phyloP scores from a whole-genome alignment of 2,329 filamentous ascomycete species.

The Fusarium metavorans region DNA sequence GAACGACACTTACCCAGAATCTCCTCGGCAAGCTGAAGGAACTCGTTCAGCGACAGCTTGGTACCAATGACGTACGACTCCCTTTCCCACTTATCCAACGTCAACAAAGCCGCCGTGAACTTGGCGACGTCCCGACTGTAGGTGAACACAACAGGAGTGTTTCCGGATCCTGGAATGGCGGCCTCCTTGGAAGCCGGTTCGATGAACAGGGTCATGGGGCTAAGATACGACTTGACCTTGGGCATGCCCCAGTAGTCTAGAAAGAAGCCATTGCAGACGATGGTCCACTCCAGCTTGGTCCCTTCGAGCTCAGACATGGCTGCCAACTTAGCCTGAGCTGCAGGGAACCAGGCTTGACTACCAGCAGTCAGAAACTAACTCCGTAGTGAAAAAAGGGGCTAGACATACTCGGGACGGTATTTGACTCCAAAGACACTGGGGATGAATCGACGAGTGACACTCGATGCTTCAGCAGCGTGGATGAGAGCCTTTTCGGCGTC shows the following conservation, averaged over 20 bases:
- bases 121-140: not conserved
- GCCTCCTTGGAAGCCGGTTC: not conserved
- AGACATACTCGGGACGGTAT: not conserved
- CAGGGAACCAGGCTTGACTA: not conserved
- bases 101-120: not conserved
- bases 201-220: not conserved
- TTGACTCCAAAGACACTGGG: not conserved
- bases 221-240: not conserved
- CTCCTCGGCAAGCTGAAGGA: not conserved
- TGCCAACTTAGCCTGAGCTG: not conserved
- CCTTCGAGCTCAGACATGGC: not conserved
- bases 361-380: not conserved
- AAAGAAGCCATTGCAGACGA: not conserved
- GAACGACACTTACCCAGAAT: not conserved
- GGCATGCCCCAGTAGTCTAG: not conserved
- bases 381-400: not conserved
- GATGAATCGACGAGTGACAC: not conserved
- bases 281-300: not conserved
- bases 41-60: not conserved
- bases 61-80: not conserved
- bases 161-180: not conserved
- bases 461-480: not conserved
- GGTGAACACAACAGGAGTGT: not conserved
- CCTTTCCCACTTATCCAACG: not conserved
- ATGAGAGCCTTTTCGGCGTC: not conserved